Evolutionary conservation across 2,329 filamentous ascomycete species (phyloP), one percentile per base, ranked within the genome.

Genomic region (Aspergillus brasiliensis): DNA sequence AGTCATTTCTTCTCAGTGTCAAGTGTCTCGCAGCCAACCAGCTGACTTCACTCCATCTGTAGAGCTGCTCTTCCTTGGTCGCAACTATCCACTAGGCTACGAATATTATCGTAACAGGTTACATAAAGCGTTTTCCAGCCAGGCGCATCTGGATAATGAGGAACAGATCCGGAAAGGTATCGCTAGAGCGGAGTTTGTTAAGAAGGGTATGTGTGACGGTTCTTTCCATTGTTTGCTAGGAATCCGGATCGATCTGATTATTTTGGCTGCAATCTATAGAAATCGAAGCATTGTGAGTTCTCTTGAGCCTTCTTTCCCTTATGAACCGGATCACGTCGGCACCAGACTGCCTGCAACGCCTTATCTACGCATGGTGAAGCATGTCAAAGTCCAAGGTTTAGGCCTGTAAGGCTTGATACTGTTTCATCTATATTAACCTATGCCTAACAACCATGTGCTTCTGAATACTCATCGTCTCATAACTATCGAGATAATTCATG

Each of bases 61-160:
- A 96, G 92, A 97, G 70, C 86, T 97, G 10, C 84, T 99, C 46
- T 88, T 89, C 69, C 82, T 98, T 13, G 92, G 94, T 34, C 86
- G 88, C 58, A 90, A 94, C 60, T 98, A 98, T 70, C 94, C 95
- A 1, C 82, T 90, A 15, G 95, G 95, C 49, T 96, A 87, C 78
- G 78, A 82, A 28, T 97, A 93, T 78, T 97, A 96, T 74, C 86
- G 90, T 10, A 85, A 87, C 7, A 86, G 92, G 2, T 80, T 97
- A 8, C 92, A 97, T 78, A 87, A 87, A 62, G 94, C 94, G 0
- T 99, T 98, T 78, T 86, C 88, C 66, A 86, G 87, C 49, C 92
- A 96, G 67, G 85, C 88, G 2, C 77, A 83, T 42, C 72, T 97
- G 59, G 83, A 80, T 2, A 87, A 95, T 66, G 89, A 94, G 63